Evolutionary conservation across 2,329 filamentous ascomycete genomes (phyloP).

Genomic region (Acephala macrosclerotiorum): DNA sequence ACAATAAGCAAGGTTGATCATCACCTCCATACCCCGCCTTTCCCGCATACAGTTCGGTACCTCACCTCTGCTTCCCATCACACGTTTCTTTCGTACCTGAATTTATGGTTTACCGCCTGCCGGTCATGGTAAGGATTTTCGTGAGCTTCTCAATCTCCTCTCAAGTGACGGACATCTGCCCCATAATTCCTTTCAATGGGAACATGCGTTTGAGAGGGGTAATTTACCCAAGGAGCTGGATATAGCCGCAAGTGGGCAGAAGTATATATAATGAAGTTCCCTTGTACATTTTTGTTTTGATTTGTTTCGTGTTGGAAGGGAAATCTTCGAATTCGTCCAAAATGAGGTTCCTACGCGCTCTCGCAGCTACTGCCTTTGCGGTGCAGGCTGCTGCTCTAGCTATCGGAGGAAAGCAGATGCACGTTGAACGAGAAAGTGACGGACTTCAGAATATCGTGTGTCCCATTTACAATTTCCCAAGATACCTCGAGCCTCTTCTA

Average conservation of each 20-base stretch:
- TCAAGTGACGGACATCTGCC: conserved; percentile 6
- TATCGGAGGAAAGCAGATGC: conserved; percentile 56
- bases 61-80: conserved; percentile 8
- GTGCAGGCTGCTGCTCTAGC: conserved; percentile 54
- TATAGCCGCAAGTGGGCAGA: conserved; percentile 11
- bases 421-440: conserved; percentile 58
- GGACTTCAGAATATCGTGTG: conserved; percentile 62
- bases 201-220: not conserved
- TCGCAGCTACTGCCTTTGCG: conserved; percentile 48
- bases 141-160: conserved; percentile 1
- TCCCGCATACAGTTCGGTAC: conserved; percentile 5
- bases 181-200: conserved; percentile 2
- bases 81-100: conserved; percentile 21
- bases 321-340: not conserved
- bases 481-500: not conserved
- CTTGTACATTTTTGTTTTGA: not conserved
- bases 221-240: not conserved
- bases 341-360: conserved; percentile 49
- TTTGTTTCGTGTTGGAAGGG: not conserved
- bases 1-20: too few species aligned
- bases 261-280: conserved; percentile 16
- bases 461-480: conserved; percentile 17
- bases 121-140: conserved; percentile 26
- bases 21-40: conserved; percentile 18
- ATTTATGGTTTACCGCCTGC: conserved; percentile 14